Evolutionary conservation across 345 rosid species (phyloP), one percentile per base, ranked within the genome.

Genomic region (Sisymbrium altissimum): DNA sequence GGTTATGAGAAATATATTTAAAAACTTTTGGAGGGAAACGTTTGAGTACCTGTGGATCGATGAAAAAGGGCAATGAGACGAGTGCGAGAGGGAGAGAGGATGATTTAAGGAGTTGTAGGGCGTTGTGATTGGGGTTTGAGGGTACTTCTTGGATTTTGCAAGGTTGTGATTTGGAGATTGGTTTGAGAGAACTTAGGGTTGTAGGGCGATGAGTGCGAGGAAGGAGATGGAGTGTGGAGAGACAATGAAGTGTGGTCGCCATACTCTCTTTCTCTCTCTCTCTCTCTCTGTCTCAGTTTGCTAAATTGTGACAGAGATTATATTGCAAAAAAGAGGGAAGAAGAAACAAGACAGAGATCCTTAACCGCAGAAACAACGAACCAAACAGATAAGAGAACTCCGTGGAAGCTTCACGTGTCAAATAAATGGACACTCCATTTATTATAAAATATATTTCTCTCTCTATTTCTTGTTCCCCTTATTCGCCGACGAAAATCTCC

Each of bases 191-290:
- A 8, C 64, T 73, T 15, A 62, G 61, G 66, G 66, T 78, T 73
- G 74, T 68, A 27, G 57, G 48, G 11, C 21, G 27, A 19, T 77
- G 65, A 52, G 55, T 82, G 15, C 63, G 71, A 40, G 85, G 73
- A 64, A 73, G 77, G 62, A 74, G 19, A 9, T 84, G 88, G 33
- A 81, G 76, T 30, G 73, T 78, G 1, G 85, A 83, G 70, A 86
- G 82, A 84, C 86, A 68, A 75, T 68, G 74, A 75, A 86, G 86
- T 63, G 96, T 86, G 91, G 84, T 71, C 46, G 90, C 89, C 98
- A 88, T 88, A 82, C 83, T 71, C 76, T 64, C 33, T 60, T 25
- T 43, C 59, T 63, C 23, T 29, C 10, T 38, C 45, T 25, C n/a
- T 23, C 14, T 9, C 29, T 19, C 25, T 46, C 9, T 44, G 17